phyloP scores from a whole-genome alignment of 495 filamentous ascomycete genomes.

The Hyaloscypha bicolor region DNA sequence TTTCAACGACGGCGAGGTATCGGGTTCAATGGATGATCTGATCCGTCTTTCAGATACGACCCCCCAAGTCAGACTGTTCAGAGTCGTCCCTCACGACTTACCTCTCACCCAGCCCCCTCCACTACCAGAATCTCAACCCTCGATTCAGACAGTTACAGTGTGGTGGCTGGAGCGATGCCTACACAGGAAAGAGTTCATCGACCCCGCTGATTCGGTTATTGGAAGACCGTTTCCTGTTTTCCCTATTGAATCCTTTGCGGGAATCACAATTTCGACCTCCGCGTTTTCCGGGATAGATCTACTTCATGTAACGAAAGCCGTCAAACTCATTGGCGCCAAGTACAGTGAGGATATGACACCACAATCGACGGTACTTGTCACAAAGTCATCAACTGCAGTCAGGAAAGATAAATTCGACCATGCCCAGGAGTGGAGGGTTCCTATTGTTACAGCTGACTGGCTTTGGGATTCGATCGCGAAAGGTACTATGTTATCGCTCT shows the following conservation, averaged over 20 bases:
- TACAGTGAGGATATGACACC: conserved; percentile 76
- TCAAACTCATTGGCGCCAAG: conserved; percentile 73
- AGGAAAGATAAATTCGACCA: conserved; percentile 77
- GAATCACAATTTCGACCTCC: conserved; percentile 74
- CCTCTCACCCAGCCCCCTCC: conserved; percentile 18
- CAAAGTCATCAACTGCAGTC: conserved; percentile 42
- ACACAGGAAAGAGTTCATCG: conserved; percentile 67
- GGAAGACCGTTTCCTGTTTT: conserved; percentile 73
- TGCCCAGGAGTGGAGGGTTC: conserved; percentile 71
- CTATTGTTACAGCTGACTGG: conserved; percentile 79
- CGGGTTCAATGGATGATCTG: conserved; percentile 46
- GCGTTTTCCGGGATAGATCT: conserved; percentile 84
- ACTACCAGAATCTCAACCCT: conserved; percentile 15
- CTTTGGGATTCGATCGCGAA: conserved; percentile 75
- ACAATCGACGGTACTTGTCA: conserved; percentile 67
- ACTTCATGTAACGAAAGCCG: conserved; percentile 75
- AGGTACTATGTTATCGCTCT: conserved; percentile 54
- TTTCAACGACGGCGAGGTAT: conserved; percentile 48
- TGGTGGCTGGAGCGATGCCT: conserved; percentile 93
- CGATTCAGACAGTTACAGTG: conserved; percentile 66
- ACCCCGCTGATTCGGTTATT: conserved; percentile 69
- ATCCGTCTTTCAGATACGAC: conserved; percentile 32
- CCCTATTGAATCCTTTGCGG: conserved; percentile 67
- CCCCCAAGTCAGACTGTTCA: conserved; percentile 40
- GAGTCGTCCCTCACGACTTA: conserved; percentile 52